Evolutionary conservation across 805 yeast species (phyloP), one percentile per base, ranked within the genome.

Genomic region (Yamadazyma takamatsuzukensis): DNA sequence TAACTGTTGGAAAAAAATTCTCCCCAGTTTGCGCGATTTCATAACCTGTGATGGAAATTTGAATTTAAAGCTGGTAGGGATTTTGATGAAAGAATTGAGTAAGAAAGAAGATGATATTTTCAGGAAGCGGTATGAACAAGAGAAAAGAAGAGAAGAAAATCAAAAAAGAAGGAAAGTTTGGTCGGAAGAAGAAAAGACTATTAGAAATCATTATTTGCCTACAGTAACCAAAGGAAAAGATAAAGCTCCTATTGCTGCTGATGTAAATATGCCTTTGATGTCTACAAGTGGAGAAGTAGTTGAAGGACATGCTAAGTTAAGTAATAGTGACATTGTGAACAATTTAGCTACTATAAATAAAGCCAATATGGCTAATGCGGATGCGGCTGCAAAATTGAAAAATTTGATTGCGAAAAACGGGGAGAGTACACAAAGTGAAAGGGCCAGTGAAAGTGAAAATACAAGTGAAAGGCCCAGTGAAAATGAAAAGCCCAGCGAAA

Each of bases 21-120:
- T 93, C 29, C 83, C 94, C 0, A 49, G 56, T 18, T 68, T 84
- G 65, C 77, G 74, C 32, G 83, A 84, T 14, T 93, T 81, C 55
- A 72, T 93, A 51, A 90, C 97, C 1, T 77, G 89, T 46, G 98
- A 93, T 56, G 99, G 99, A 25, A 68, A 68, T 12, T 71, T 93
- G 31, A 79, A 87, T 51, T 56, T 89, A 27, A 75, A 71, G 24
- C 78, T 86, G 32, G 96, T 87, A 4, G 95, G 89, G 46, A 68
- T 68, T 29, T 59, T 93, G 37, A 60, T 93, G 59, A 54, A 59
- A 15, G 74, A 70, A 15, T 65, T 93, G 25, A 84, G 90, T 6
- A 50, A 63, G 21, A 80, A 80, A 49, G 99, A 93, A 53, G 83
- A 78, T 32, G 80, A 71, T 5, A 85, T 93, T 30, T 85, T 93